phyloP scores from a whole-genome alignment of 2,329 filamentous ascomycete genomes.

The Fusarium tricinctum region DNA sequence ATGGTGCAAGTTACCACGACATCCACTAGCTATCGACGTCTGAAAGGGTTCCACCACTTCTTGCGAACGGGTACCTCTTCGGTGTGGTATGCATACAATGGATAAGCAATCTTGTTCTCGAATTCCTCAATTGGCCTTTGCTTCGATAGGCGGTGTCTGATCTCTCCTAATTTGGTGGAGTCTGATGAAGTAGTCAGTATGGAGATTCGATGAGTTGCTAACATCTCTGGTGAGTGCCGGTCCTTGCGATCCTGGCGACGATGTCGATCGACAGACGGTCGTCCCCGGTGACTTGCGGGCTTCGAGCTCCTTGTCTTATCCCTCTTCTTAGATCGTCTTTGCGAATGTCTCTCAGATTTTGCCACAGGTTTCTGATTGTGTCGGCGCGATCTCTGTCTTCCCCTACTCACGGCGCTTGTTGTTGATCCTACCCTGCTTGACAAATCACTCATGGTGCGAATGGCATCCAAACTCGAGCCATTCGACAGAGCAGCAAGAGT shows the following conservation, averaged over 20 bases:
- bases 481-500: constrained; percentile 64
- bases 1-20: background rate
- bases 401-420: constrained; percentile 40
- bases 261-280: constrained; percentile 25
- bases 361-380: constrained; percentile 22
- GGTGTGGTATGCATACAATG: constrained; percentile 31
- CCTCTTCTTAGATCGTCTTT: constrained; percentile 17
- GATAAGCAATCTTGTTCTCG: constrained; percentile 37
- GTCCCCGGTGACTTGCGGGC: constrained; percentile 14
- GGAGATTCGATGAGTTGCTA: constrained; percentile 41
- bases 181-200: constrained; percentile 58
- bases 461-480: constrained; percentile 62
- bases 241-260: constrained; percentile 15
- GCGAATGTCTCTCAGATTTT: constrained; percentile 22
- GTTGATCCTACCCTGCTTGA: constrained; percentile 54
- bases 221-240: constrained; percentile 15
- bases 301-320: constrained; percentile 32
- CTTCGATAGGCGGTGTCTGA: constrained; percentile 48
- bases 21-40: constrained; percentile 4
- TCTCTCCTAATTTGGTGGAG: constrained; percentile 63
- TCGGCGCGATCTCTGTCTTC: constrained; percentile 32
- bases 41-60: constrained; percentile 46
- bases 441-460: constrained; percentile 63
- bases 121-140: constrained; percentile 16
- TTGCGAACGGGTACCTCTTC: constrained; percentile 36